Conservation (phyloP, 495 filamentous ascomycete genomes). For the Lichina pygmaea region DNA sequence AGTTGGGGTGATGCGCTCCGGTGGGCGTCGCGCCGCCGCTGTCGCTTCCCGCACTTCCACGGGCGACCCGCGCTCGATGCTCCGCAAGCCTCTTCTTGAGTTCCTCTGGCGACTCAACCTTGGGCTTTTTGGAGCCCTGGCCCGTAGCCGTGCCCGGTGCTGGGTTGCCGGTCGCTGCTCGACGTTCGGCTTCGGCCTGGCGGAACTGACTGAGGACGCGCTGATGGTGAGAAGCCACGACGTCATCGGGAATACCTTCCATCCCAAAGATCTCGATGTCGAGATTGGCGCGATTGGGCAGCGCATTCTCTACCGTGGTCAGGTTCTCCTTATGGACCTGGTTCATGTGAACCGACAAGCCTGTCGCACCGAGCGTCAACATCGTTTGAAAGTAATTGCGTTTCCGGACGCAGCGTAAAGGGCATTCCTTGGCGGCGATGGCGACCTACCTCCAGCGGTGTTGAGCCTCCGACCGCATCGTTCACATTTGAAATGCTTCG, state of each 20-base stretch:
- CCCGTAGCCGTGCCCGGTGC: slow-evolving; percentile 26
- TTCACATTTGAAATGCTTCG: slow-evolving; percentile 96
- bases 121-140: slow-evolving; percentile 42
- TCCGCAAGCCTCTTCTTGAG: slow-evolving; percentile 62
- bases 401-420: background rate
- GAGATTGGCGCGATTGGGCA: slow-evolving; percentile 53
- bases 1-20: slow-evolving; percentile 14
- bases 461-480: slow-evolving; percentile 67
- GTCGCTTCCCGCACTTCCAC: slow-evolving; percentile 26
- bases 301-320: slow-evolving; percentile 65
- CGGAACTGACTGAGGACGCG: slow-evolving; percentile 62
- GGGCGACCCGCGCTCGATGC: slow-evolving; percentile 41
- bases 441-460: slow-evolving; percentile 62
- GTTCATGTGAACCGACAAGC: slow-evolving; percentile 85
- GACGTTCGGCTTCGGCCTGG: slow-evolving; percentile 57
- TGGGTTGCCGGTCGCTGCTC: slow-evolving; percentile 62
- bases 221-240: slow-evolving; percentile 56
- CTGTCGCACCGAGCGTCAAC: slow-evolving; percentile 15
- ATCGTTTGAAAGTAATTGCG: slow-evolving; percentile 5
- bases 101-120: slow-evolving; percentile 48
- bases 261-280: slow-evolving; percentile 95
- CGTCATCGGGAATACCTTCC: slow-evolving; percentile 82
- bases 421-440: background rate
- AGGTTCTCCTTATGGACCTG: slow-evolving; percentile 93
- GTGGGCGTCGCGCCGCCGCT: slow-evolving; percentile 33